Evolutionary conservation across 352 stramenopile genomes (phyloP).

Genomic region (Blastocystis hominis): DNA sequence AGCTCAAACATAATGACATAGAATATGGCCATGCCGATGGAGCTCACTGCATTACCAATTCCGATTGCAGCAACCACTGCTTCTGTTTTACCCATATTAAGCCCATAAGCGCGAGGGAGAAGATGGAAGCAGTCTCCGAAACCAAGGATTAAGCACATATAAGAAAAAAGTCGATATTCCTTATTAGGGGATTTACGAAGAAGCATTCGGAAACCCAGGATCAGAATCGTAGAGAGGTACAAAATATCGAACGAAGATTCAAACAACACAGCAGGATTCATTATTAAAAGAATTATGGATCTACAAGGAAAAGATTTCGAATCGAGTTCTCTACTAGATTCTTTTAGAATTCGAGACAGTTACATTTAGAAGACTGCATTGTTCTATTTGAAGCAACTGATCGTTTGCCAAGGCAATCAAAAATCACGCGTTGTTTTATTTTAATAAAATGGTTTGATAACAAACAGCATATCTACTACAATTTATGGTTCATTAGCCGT

Average conservation of each 20-base stretch:
- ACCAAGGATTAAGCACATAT: neutral
- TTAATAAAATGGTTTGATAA: too few relatives aligned
- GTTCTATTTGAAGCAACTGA: too few relatives aligned
- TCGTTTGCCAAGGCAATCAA: too few relatives aligned
- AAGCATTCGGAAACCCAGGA: neutral
- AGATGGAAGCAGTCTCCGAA: constrained; percentile 22
- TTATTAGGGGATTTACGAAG: neutral
- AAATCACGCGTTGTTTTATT: too few relatives aligned
- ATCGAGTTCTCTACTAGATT: too few relatives aligned
- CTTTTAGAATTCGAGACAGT: too few relatives aligned
- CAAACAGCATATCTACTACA: too few relatives aligned
- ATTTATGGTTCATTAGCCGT: too few relatives aligned
- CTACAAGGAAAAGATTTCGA: too few relatives aligned
- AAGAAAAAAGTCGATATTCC: neutral
- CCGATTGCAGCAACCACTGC: neutral
- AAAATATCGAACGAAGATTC: neutral
- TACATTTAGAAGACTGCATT: too few relatives aligned
- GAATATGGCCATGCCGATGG: constrained; percentile 3
- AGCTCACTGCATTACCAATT: neutral
- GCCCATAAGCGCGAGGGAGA: neutral
- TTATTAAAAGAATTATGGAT: constrained; percentile 1
- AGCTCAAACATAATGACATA: constrained; percentile 24
- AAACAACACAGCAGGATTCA: neutral
- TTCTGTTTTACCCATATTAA: neutral
- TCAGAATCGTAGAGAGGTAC: neutral